These are phyloP conservation scores for Parmelia sp. DNA, from an alignment of 495 filamentous ascomycete species.

Conservation along the genomic window DNA sequence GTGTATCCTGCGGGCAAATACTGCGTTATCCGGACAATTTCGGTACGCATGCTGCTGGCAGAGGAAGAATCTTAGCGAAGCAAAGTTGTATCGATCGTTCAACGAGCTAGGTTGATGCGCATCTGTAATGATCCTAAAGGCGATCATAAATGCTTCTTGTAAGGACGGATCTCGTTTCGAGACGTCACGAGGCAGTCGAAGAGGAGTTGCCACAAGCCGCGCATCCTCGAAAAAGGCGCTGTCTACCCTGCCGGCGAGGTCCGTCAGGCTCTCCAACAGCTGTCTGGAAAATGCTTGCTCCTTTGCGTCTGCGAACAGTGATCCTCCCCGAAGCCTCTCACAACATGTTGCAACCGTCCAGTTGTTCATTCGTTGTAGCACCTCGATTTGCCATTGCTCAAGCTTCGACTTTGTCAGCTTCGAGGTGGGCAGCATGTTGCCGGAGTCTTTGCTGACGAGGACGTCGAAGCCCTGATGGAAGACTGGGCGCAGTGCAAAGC, in stretches of 20 bases:
- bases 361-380: slow-evolving; percentile 53
- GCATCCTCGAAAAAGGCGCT: slow-evolving; percentile 43
- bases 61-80: slow-evolving; percentile 52
- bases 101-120: slow-evolving; percentile 41
- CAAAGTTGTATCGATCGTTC: slow-evolving; percentile 39
- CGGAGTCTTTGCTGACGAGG: slow-evolving; percentile 56
- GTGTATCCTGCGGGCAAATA: slow-evolving; percentile 45
- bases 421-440: slow-evolving; percentile 62
- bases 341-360: slow-evolving; percentile 48
- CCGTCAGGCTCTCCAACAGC: slow-evolving; percentile 37
- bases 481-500: slow-evolving; percentile 66
- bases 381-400: slow-evolving; percentile 49
- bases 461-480: slow-evolving; percentile 67
- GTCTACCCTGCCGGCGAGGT: slow-evolving; percentile 40
- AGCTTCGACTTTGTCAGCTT: slow-evolving; percentile 53
- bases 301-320: slow-evolving; percentile 27
- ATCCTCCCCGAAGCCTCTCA: slow-evolving; percentile 33
- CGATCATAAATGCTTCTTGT: slow-evolving; percentile 39
- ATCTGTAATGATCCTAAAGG: slow-evolving; percentile 52
- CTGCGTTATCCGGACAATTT: slow-evolving; percentile 42
- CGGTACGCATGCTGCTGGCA: slow-evolving; percentile 51
- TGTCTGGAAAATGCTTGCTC: slow-evolving; percentile 39
- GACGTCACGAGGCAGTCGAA: slow-evolving; percentile 41
- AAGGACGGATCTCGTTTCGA: slow-evolving; percentile 15
- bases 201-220: slow-evolving; percentile 42